Evolutionary conservation across 1,284 basidiomycete species (phyloP).

Genomic region (Cryptococcus neoformans): DNA sequence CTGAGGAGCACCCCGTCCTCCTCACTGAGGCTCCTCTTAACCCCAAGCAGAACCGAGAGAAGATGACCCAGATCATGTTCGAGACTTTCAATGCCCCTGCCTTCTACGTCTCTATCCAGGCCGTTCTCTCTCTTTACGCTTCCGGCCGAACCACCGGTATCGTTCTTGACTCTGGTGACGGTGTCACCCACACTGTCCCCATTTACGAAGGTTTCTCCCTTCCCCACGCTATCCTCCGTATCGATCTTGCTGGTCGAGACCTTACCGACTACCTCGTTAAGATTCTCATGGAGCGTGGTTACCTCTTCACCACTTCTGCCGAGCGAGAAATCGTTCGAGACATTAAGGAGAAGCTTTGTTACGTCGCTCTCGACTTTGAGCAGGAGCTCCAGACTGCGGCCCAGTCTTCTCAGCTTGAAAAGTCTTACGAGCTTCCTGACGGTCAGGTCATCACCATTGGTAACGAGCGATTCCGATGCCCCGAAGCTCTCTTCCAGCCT

Average conservation of each 20-base stretch:
- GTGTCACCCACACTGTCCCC: slow-evolving; percentile 89
- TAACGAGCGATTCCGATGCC: slow-evolving; percentile 95
- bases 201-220: slow-evolving; percentile 96
- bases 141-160: slow-evolving; percentile 92
- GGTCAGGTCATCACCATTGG: slow-evolving; percentile 97
- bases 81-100: slow-evolving; percentile 94
- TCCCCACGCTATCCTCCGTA: slow-evolving; percentile 90
- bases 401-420: slow-evolving; percentile 87
- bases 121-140: slow-evolving; percentile 87
- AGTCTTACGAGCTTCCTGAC: slow-evolving; percentile 94
- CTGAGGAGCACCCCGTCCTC: slow-evolving; percentile 88
- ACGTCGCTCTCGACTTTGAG: slow-evolving; percentile 95
- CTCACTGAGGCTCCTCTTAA: slow-evolving; percentile 94
- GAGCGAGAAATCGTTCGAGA: slow-evolving; percentile 96
- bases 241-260: slow-evolving; percentile 94
- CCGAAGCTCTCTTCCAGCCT: slow-evolving; percentile 97
- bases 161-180: slow-evolving; percentile 90
- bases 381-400: slow-evolving; percentile 92
- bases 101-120: slow-evolving; percentile 92
- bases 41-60: slow-evolving; percentile 92
- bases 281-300: slow-evolving; percentile 90
- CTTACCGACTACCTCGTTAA: slow-evolving; percentile 90
- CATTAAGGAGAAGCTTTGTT: slow-evolving; percentile 98
- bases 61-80: slow-evolving; percentile 98
- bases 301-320: slow-evolving; percentile 90